A percentile compares a stretch with the other conserved stretches of the same genome.
Evolutionary conservation across 306 rosid species (phyloP).

Genomic region (Vigna nakashimae): DNA sequence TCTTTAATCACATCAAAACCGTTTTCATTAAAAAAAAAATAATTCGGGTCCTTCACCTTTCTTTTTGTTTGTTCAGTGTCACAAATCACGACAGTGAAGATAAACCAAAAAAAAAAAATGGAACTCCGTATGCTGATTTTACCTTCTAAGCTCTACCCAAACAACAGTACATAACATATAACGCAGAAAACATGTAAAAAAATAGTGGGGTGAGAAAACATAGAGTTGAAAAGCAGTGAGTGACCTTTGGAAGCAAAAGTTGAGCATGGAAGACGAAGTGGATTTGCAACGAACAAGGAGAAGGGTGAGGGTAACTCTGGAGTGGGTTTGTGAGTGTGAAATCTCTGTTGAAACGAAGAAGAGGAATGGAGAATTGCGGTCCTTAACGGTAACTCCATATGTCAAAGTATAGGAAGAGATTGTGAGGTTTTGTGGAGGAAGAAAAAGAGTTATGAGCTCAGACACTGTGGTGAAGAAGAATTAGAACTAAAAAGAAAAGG

Average conservation of each 20-base stretch:
- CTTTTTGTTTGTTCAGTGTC: not conserved
- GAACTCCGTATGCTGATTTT: not conserved
- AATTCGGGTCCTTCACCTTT: not conserved
- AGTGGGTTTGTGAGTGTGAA: constrained; percentile 31
- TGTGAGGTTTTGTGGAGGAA: not conserved
- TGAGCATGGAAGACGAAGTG: constrained; percentile 35
- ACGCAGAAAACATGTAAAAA: not conserved
- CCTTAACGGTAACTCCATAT: constrained; percentile 33
- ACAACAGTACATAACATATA: not conserved
- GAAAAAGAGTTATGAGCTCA: not conserved
- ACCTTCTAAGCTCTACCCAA: not conserved
- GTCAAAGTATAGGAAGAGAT: not conserved
- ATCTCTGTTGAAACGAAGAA: not conserved
- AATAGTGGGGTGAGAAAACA: not conserved
- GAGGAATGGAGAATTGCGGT: constrained; percentile 22
- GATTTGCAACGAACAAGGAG: constrained; percentile 33
- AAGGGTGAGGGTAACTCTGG: constrained; percentile 29
- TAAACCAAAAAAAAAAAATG: not conserved
- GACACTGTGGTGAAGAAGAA: not conserved
- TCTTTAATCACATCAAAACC: constrained; percentile 4
- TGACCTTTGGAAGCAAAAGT: constrained; percentile 53
- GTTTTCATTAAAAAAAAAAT: not conserved
- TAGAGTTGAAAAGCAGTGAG: not conserved
- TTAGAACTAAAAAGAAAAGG: not conserved
- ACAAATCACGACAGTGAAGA: not conserved